A percentile compares a stretch with the other conserved stretches of the same genome.
Conservation (phyloP, 495 filamentous ascomycete genomes). For the Penicillium samsonianum region DNA sequence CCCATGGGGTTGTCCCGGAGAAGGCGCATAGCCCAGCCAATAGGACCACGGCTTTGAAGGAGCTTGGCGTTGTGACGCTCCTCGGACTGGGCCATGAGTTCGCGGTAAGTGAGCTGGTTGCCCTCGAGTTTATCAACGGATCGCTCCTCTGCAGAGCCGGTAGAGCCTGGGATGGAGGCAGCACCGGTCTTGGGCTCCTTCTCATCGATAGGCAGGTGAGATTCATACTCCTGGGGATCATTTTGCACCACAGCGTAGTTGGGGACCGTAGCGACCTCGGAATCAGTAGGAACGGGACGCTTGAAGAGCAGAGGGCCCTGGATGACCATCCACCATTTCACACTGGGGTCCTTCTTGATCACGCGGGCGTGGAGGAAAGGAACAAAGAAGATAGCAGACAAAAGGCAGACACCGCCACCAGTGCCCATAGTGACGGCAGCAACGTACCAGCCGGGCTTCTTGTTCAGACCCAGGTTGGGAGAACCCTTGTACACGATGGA, state of each 20-base stretch:
- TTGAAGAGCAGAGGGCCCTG: conserved; percentile 54
- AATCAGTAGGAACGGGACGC: conserved; percentile 42
- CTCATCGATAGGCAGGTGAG: conserved; percentile 29
- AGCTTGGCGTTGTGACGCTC: conserved; percentile 55
- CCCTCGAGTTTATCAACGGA: conserved; percentile 41
- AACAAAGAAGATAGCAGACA: conserved; percentile 60
- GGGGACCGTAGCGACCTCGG: conserved; percentile 51
- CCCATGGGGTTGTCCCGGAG: conserved; percentile 69
- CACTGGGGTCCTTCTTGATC: conserved; percentile 53
- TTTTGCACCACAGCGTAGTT: conserved; percentile 57
- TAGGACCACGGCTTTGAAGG: conserved; percentile 55
- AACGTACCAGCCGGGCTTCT: conserved; percentile 58
- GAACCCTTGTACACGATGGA: conserved; percentile 68
- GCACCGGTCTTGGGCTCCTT: conserved; percentile 32
- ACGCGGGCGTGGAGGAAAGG: conserved; percentile 56
- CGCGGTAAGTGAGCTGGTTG: conserved; percentile 52
- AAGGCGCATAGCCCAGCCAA: conserved; percentile 72
- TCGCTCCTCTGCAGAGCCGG: conserved; percentile 46
- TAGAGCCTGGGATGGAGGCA: conserved; percentile 21
- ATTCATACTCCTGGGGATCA: conserved; percentile 29
- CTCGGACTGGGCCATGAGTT: conserved; percentile 54
- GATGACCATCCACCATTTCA: conserved; percentile 57
- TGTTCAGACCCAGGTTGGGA: conserved; percentile 53
- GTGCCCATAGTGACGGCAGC: conserved; percentile 57
- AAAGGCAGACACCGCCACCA: conserved; percentile 51